These are phyloP conservation scores for Bipolaris zeicola DNA, from an alignment of 2,329 filamentous ascomycete genomes.

Conservation along the genomic window DNA sequence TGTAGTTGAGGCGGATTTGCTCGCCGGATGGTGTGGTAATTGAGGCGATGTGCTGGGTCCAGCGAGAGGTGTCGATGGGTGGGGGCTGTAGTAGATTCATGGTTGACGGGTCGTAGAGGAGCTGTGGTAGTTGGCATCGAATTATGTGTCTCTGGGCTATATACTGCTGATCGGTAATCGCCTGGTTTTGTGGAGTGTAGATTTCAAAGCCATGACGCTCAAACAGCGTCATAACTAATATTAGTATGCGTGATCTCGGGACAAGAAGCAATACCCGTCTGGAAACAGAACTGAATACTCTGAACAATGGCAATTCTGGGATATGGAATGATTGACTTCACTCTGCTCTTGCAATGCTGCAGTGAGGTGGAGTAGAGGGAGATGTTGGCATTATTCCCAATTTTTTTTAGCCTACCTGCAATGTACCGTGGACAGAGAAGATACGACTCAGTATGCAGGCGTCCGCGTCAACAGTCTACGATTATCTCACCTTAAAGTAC, in stretches of 20 bases:
- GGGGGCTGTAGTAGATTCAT: background rate
- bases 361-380: background rate
- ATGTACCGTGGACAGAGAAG: too few relatives aligned
- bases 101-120: background rate
- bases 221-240: background rate
- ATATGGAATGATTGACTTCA: background rate
- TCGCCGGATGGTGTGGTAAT: background rate
- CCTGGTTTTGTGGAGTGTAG: too few relatives aligned
- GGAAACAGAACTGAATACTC: background rate
- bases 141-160: background rate
- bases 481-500: background rate
- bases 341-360: background rate
- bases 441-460: too few relatives aligned
- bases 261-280: background rate
- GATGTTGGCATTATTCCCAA: background rate
- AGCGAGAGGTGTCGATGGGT: background rate
- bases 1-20: background rate
- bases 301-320: too few relatives aligned
- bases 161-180: background rate
- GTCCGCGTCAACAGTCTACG: background rate
- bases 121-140: too few relatives aligned
- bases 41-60: background rate
- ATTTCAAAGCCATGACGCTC: constrained; percentile 4
- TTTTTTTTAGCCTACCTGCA: background rate
- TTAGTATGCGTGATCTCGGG: background rate